phyloP scores from a whole-genome alignment of 257 asterid genomes.

The Osmanthus fragrans region DNA sequence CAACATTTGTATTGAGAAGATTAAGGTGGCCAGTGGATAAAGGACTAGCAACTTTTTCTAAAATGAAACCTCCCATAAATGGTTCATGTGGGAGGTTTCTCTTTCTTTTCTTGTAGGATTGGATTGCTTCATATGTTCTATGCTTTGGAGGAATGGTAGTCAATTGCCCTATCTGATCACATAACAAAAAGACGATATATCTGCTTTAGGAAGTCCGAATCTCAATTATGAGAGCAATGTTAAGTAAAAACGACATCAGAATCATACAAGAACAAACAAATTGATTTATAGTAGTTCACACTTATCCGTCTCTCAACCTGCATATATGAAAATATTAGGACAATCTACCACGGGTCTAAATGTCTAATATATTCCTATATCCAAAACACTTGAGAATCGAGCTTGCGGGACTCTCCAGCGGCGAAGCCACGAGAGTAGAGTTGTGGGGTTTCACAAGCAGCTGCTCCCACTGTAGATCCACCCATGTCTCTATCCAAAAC shows the following conservation, averaged over 20 bases:
- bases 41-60: slow-evolving; percentile 51
- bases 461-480: too few relatives aligned
- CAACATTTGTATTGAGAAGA: slow-evolving; percentile 37
- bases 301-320: too few relatives aligned
- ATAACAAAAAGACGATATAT: not conserved
- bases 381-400: not conserved
- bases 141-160: slow-evolving; percentile 44
- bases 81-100: slow-evolving; percentile 38
- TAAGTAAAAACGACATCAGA: not conserved
- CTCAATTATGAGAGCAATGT: not conserved
- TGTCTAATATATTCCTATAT: not conserved
- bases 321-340: not conserved
- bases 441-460: too few relatives aligned
- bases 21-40: slow-evolving; percentile 42
- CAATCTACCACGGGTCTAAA: not conserved
- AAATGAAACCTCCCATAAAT: slow-evolving; percentile 46
- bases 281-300: not conserved
- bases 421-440: too few relatives aligned
- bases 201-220: not conserved
- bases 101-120: slow-evolving; percentile 28
- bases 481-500: not conserved
- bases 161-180: slow-evolving; percentile 44
- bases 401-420: not conserved
- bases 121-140: slow-evolving; percentile 44
- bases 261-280: not conserved